Conservation (phyloP, 164 flowering plant species). For the Pachysandra terminalis region DNA sequence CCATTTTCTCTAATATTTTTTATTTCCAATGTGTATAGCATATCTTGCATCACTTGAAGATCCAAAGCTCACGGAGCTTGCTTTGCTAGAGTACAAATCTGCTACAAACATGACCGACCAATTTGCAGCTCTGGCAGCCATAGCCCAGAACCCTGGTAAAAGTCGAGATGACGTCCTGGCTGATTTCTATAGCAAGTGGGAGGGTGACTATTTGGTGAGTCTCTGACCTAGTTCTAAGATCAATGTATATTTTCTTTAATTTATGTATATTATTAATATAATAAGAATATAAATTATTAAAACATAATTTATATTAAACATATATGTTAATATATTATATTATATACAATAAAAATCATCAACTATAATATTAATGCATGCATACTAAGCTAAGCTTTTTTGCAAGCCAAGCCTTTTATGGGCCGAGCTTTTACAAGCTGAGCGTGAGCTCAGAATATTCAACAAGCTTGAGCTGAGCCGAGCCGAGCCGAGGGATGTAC, state of each 20-base stretch:
- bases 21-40: slow-evolving; percentile 32
- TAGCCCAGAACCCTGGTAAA: slow-evolving; percentile 76
- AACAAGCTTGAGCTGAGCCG: too few species aligned
- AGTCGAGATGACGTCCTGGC: slow-evolving; percentile 72
- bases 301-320: too few species aligned
- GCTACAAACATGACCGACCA: slow-evolving; percentile 97
- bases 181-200: slow-evolving; percentile 93
- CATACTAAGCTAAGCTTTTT: too few species aligned
- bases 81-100: slow-evolving; percentile 61
- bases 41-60: slow-evolving; percentile 79
- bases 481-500: too few species aligned
- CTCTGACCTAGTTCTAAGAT: neutral
- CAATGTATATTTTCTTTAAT: neutral
- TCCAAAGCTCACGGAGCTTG: slow-evolving; percentile 58
- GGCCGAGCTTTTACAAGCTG: neutral
- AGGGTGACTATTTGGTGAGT: slow-evolving; percentile 80
- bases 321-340: too few species aligned
- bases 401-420: too few species aligned
- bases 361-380: too few species aligned
- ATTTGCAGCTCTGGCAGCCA: slow-evolving; percentile 83
- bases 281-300: too few species aligned
- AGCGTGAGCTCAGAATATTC: too few species aligned
- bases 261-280: too few species aligned
- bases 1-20: neutral
- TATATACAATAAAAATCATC: too few species aligned